Percentiles rank a stretch among this genome's conserved stretches.
Evolutionary conservation across 2,329 filamentous ascomycete species (phyloP).

Genomic region (Exophiala viscosa): DNA sequence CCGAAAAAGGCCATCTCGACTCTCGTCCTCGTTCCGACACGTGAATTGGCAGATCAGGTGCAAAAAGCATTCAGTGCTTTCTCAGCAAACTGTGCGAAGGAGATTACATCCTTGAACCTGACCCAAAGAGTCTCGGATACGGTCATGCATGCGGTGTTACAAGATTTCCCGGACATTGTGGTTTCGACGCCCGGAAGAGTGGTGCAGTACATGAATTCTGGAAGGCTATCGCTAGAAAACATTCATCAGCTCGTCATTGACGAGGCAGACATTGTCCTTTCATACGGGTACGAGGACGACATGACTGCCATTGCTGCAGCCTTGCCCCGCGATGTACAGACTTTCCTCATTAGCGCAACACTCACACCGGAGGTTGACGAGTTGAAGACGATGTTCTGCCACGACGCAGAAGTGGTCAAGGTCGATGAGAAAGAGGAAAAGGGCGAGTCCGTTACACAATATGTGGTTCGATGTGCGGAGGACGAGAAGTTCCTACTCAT

Average conservation of each 20-base stretch:
- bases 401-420: constrained; percentile 73
- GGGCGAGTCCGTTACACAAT: constrained; percentile 75
- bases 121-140: constrained; percentile 86
- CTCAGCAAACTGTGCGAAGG: constrained; percentile 77
- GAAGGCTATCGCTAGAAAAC: constrained; percentile 65
- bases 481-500: constrained; percentile 93
- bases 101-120: constrained; percentile 77
- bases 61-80: constrained; percentile 73
- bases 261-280: constrained; percentile 88
- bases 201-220: constrained; percentile 70
- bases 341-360: constrained; percentile 90
- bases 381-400: constrained; percentile 79
- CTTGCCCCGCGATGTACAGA: constrained; percentile 81
- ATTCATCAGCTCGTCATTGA: constrained; percentile 82
- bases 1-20: constrained; percentile 35
- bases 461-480: constrained; percentile 84
- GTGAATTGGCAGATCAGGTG: constrained; percentile 91
- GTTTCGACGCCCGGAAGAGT: constrained; percentile 87
- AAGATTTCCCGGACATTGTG: constrained; percentile 81
- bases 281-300: constrained; percentile 91
- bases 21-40: constrained; percentile 90
- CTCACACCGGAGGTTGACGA: constrained; percentile 82
- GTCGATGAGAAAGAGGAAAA: constrained; percentile 78
- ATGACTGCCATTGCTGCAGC: constrained; percentile 72
- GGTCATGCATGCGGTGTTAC: constrained; percentile 80